phyloP scores from a whole-genome alignment of 495 filamentous ascomycete species.

The Neurospora hispaniola region DNA sequence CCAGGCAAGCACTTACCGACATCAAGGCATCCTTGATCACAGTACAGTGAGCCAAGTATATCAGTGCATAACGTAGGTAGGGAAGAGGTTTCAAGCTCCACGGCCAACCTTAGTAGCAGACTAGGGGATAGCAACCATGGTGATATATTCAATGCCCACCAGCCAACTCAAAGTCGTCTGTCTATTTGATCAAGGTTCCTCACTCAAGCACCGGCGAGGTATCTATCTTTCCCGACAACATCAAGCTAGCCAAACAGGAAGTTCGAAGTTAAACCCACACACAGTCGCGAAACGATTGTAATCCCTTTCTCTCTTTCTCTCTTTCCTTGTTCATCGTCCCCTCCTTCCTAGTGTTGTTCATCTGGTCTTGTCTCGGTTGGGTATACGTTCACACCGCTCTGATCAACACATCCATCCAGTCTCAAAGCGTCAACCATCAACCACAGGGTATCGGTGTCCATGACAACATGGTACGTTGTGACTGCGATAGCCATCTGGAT shows the following conservation, averaged over 20 bases:
- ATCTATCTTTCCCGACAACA: neutral
- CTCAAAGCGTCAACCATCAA: neutral
- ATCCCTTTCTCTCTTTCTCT: neutral
- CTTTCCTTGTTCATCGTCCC: neutral
- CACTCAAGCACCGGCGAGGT: neutral
- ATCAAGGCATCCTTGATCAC: neutral
- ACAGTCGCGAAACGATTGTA: neutral
- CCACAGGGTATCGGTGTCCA: neutral
- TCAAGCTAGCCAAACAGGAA: neutral
- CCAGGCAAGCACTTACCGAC: no score
- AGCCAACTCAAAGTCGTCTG: neutral
- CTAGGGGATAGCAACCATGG: neutral
- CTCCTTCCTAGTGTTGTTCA: neutral
- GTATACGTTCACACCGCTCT: neutral
- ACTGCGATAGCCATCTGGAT: neutral
- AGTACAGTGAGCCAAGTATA: neutral
- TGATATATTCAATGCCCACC: neutral
- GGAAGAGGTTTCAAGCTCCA: neutral
- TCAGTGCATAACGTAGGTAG: neutral
- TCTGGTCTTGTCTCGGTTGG: neutral
- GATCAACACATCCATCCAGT: neutral
- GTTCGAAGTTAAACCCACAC: neutral
- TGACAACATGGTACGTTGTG: neutral
- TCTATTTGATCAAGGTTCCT: neutral
- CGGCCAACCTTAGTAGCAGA: neutral